Evolutionary conservation across 768 basidiomycete species (phyloP).

Genomic region (Boletus vinaceobasis): DNA sequence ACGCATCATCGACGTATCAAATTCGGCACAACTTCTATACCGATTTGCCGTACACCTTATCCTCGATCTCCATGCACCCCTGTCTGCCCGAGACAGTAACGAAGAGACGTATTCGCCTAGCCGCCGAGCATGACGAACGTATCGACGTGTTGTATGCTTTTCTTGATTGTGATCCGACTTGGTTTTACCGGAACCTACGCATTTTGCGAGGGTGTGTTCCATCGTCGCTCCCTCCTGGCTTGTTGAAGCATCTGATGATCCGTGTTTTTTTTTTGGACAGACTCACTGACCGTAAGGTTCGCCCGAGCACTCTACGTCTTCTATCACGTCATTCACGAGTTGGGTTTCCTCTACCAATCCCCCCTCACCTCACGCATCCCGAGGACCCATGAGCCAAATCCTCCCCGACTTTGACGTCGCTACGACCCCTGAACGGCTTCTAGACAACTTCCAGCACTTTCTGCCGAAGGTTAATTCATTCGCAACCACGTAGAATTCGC

Average conservation of each 20-base stretch:
- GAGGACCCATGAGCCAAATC: constrained; percentile 36
- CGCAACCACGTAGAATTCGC: constrained; percentile 39
- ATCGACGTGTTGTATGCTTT: constrained; percentile 60
- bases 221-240: background rate
- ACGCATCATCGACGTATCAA: constrained; percentile 32
- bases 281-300: constrained; percentile 57
- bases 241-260: background rate
- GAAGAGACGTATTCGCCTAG: constrained; percentile 79
- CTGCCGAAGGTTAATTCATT: constrained; percentile 38
- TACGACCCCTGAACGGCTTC: constrained; percentile 42
- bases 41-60: constrained; percentile 67
- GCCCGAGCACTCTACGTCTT: constrained; percentile 37
- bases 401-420: constrained; percentile 45
- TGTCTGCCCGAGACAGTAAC: constrained; percentile 60
- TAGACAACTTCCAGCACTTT: constrained; percentile 55
- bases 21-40: constrained; percentile 42
- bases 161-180: constrained; percentile 60
- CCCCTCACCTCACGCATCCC: constrained; percentile 18
- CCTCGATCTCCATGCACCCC: constrained; percentile 63
- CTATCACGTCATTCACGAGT: constrained; percentile 47
- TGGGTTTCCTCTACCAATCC: constrained; percentile 18
- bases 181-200: constrained; percentile 53
- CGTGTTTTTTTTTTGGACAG: constrained; percentile 4
- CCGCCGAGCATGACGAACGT: constrained; percentile 70
- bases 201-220: constrained; percentile 67